A percentile compares a stretch with the other conserved stretches of the same genome.
Conservation (phyloP, 805 yeast genomes). For the Candida patagonica region DNA sequence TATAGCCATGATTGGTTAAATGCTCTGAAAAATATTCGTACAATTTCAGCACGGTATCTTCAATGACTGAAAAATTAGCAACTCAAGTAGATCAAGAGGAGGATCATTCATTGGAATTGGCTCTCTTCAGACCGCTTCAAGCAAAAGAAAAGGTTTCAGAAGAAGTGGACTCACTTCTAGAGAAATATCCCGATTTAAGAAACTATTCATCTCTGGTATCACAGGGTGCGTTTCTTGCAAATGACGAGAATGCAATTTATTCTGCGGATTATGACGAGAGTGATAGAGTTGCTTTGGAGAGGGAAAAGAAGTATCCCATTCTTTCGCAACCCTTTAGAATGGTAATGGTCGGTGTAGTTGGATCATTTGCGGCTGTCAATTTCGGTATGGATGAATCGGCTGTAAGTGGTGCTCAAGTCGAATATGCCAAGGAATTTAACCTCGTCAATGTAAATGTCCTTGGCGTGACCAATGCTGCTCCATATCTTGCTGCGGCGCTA, state of each 20-base stretch:
- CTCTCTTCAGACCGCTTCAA: background rate
- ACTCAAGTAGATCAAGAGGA: too few species aligned
- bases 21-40: too few species aligned
- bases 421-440: constrained; percentile 49
- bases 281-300: background rate
- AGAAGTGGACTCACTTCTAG: constrained; percentile 1
- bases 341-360: constrained; percentile 4
- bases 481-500: constrained; percentile 54
- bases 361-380: constrained; percentile 4
- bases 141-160: background rate
- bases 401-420: constrained; percentile 60
- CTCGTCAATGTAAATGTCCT: constrained; percentile 39
- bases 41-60: too few species aligned
- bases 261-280: background rate
- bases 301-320: constrained; percentile 1
- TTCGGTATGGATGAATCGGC: constrained; percentile 70
- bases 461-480: constrained; percentile 63
- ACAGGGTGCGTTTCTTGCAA: constrained; percentile 3
- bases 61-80: too few species aligned
- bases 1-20: too few species aligned
- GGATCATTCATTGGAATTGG: too few species aligned
- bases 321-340: background rate
- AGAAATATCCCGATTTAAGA: constrained; percentile 1
- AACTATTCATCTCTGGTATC: background rate
- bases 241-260: background rate